Evolutionary conservation across 73 alveolate species (phyloP).

Genomic region (Paramecium primaurelia): DNA sequence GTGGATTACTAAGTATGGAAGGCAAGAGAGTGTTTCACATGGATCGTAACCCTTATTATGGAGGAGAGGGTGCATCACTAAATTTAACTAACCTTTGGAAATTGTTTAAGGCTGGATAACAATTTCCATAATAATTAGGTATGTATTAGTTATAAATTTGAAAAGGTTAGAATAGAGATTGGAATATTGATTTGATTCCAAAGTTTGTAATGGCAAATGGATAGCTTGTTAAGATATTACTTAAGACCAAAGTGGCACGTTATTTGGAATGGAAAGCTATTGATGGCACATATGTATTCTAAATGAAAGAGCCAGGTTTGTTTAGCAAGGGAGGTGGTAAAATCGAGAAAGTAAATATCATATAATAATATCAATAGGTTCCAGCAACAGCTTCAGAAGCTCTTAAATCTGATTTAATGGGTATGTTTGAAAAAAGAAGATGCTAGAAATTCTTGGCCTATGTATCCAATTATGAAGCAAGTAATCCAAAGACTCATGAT

Average conservation of each 20-base stretch:
- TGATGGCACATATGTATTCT: conserved; percentile 67
- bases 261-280: conserved; percentile 82
- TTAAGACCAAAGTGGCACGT: conserved; percentile 88
- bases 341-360: conserved; percentile 69
- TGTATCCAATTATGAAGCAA: conserved; percentile 81
- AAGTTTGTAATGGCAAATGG: conserved; percentile 99
- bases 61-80: conserved; percentile 95
- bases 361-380: conserved; percentile 50
- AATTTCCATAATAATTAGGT: conserved; percentile 71
- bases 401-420: conserved; percentile 95
- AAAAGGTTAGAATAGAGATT: conserved; percentile 91
- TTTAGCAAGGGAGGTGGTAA: conserved; percentile 69
- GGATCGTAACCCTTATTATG: conserved; percentile 96
- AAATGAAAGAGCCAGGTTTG: conserved; percentile 63
- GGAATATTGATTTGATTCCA: conserved; percentile 98
- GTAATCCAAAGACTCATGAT: conserved; percentile 77
- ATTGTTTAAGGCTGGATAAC: conserved; percentile 83
- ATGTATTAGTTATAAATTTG: conserved; percentile 30
- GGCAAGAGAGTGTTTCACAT: conserved; percentile 92
- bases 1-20: conserved; percentile 91
- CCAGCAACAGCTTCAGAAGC: conserved; percentile 98
- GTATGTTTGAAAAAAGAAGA: conserved; percentile 97
- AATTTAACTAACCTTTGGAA: conserved; percentile 97
- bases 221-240: conserved; percentile 88
- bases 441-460: conserved; percentile 94